phyloP scores from a whole-genome alignment of 495 filamentous ascomycete genomes.

The Annulohypoxylon maeteangense region DNA sequence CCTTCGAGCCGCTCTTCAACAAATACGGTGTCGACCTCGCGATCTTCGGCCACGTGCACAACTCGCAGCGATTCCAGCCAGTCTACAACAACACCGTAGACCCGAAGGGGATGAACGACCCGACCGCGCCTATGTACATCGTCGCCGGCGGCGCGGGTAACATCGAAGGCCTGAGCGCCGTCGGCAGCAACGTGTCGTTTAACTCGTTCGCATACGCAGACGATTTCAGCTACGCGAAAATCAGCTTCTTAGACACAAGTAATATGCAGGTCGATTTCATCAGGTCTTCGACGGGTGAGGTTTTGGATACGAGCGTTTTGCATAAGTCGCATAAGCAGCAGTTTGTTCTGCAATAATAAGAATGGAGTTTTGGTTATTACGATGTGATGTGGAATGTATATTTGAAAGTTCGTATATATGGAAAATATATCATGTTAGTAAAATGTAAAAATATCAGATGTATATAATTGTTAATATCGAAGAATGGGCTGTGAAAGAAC shows the following conservation, averaged over 20 bases:
- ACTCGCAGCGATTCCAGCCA: constrained; percentile 59
- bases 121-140: constrained; percentile 67
- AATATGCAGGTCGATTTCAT: constrained; percentile 55
- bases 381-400: neutral
- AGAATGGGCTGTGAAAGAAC: neutral
- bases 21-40: constrained; percentile 70
- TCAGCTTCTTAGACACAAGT: constrained; percentile 48
- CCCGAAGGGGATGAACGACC: constrained; percentile 61
- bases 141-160: constrained; percentile 57
- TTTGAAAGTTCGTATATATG: neutral
- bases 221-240: constrained; percentile 64
- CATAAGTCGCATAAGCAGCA: constrained; percentile 61
- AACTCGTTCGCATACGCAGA: constrained; percentile 67
- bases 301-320: constrained; percentile 63
- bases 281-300: constrained; percentile 58
- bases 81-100: constrained; percentile 55
- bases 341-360: constrained; percentile 63
- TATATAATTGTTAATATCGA: neutral
- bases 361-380: neutral
- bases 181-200: constrained; percentile 55
- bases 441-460: neutral
- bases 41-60: constrained; percentile 71
- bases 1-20: constrained; percentile 68
- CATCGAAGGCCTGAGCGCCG: constrained; percentile 53
- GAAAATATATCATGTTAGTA: neutral